Base-by-base conservation (phyloP, 2,329 filamentous ascomycete genomes). In the Ceratocystis alfenasii region DNA sequence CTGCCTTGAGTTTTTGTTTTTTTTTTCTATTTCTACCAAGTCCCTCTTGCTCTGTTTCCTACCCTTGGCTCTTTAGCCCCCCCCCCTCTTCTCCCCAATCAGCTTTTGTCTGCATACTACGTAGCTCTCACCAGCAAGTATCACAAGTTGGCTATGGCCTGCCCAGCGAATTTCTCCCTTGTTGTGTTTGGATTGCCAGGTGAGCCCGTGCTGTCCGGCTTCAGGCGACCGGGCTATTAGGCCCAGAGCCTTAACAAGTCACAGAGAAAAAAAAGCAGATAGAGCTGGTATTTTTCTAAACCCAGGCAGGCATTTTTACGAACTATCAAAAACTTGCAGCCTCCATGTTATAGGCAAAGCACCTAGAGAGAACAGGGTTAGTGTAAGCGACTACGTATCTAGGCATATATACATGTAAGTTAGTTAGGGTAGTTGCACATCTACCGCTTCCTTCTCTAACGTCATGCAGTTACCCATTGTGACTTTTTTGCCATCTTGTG, bases 51-150 rank as follows among this genome's bases (percentile, higher is more conserved):
- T 12, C n/a, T 53, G 20, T 25, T 10, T 2, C 10, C 28, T 30
- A 17, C 1, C 20, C 8, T 17, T 10, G 5, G 22, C 28, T 25
- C 50, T 2, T 30, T 28, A 2, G 17, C 12, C 17, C 7, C 17
- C 20, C 46, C 46, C 22, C 22, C 22, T 20, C 20, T 50, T 22
- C 20, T 20, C 10, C n/a, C 17, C 46, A n/a, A 20, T 57, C 22
- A 57, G 22, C 50, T 28, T 28, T 57, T 22, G 53, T 57, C 53
- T 33, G 53, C 53, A 57, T 57, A 57, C 53, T 57, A 57, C 53
- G 53, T 57, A 57, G 53, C 53, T 57, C 53, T 57, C 28, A 3
- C 22, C 53, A 10, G 53, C 53, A 57, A 57, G 53, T 57, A 33
- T 30, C 53, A 30, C 53, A 57, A 17, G 30, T 28, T 57, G 53